Evolutionary conservation across 352 stramenopile species (phyloP).

Genomic region (Phytophthora sp.): DNA sequence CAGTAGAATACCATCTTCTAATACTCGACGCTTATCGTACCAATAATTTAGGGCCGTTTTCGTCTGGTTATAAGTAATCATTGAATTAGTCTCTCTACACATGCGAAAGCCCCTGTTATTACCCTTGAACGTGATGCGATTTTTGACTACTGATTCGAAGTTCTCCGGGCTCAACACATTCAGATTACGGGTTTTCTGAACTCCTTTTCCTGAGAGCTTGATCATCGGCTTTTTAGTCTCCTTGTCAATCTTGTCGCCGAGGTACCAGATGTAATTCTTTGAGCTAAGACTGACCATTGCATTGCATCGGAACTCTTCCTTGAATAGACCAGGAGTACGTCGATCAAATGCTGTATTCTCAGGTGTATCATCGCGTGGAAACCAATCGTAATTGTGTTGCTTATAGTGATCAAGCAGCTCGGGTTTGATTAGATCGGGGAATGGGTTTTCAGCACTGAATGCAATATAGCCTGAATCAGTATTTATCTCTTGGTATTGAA

Average conservation of each 20-base stretch:
- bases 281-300: not conserved
- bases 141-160: no score
- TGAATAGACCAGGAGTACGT: not conserved
- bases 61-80: no score
- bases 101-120: no score
- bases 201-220: not conserved
- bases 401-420: not conserved
- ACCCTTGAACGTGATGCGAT: no score
- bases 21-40: no score
- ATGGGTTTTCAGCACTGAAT: not conserved
- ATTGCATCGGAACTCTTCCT: not conserved
- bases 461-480: conserved; percentile 1
- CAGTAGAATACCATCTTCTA: no score
- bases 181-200: no score
- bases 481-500: no score
- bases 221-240: not conserved
- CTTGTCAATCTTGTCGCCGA: not conserved
- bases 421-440: not conserved
- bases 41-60: no score
- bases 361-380: not conserved
- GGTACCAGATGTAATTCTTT: no score
- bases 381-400: not conserved
- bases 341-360: not conserved
- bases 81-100: no score
- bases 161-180: no score